Evolutionary conservation across 345 rosid species (phyloP), one percentile per base, ranked within the genome.

Genomic region (Corchorus olitorius): DNA sequence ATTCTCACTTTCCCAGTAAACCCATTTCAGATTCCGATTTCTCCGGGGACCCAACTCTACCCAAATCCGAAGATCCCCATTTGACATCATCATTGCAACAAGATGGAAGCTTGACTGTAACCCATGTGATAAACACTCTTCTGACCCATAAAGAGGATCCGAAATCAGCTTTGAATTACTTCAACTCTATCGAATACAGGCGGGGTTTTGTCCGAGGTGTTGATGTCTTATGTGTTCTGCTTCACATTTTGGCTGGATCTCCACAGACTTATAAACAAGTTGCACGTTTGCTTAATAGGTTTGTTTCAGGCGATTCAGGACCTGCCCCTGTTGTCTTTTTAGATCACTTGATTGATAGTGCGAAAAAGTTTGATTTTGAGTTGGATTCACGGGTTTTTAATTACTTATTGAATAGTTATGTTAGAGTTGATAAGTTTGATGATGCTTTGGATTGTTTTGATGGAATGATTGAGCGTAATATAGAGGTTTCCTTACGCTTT

Each of bases 391-490:
- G 84, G 78, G 84, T 87, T 79, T 88, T 89, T 68, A 79, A 79
- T 79, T 89, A 85, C 84, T 84, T 92, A 85, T 79, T 94, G 83
- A 81, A 80, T 82, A 86, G 93, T 76, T 90, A 86, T 78, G 76
- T 83, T 64, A 76, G 70, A 76, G 86, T 84, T 33, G 79, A 75
- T 6, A 81, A 76, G 77, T 67, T 86, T 0, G 75, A 83, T 46
- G 77, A 76, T 49, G 95, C 92, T 13, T 52, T 86, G 4, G 89
- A 81, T 66, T 86, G 87, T 53, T 70, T 82, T 61, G 20, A 61
- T 68, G 81, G 79, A n/a, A 83, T 92, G 90, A 62, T 89, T 33
- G 91, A 83, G 46, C 82, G 65, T 10, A 81, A 77, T 60, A 70
- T 88, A 67, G 27, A 73, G 67, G 92, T 88, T 6, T 81, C 58